A percentile compares a stretch with the other conserved stretches of the same genome.
Evolutionary conservation across 192 early-diverging fungal species (phyloP).

Genomic region (Backusella morwellensis): DNA sequence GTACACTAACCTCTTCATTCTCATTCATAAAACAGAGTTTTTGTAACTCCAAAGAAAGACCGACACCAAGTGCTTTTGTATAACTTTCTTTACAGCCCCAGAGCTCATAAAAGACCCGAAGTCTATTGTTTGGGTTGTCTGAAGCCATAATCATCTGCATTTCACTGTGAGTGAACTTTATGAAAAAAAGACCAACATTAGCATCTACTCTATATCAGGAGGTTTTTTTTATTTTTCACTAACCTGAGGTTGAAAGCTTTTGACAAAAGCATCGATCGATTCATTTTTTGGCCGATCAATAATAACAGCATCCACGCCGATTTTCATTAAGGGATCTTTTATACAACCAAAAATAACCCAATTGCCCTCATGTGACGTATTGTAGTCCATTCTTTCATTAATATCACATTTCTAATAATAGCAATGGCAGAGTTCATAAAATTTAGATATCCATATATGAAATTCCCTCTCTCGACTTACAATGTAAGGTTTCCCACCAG

Average conservation of each 20-base stretch:
- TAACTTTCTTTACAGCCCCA: conserved; percentile 31
- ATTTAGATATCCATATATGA: neutral
- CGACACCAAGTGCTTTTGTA: conserved; percentile 24
- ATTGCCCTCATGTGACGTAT: conserved; percentile 25
- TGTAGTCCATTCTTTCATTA: conserved; percentile 12
- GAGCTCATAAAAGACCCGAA: conserved; percentile 19
- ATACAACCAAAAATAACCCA: conserved; percentile 28
- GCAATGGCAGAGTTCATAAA: neutral
- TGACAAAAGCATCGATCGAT: conserved; percentile 13
- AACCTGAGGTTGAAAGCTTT: conserved; percentile 20
- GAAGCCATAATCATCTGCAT: neutral
- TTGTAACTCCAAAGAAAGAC: conserved; percentile 10
- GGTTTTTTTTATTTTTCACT: neutral
- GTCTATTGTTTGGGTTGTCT: neutral
- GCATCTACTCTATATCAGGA: neutral
- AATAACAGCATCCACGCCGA: conserved; percentile 21
- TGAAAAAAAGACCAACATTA: neutral
- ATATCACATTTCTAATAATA: neutral
- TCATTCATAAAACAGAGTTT: conserved; percentile 6
- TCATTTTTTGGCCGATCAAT: neutral
- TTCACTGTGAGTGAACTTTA: conserved; percentile 1
- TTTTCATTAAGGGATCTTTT: neutral
- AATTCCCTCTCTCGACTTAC: neutral
- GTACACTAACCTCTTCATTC: neutral
- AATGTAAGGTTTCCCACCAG: conserved; percentile 10